Percentiles rank a stretch among this genome's conserved stretches.
Evolutionary conservation across 225 moss, liverwort and hornwort species (phyloP).

Genomic region (Straminergon stramineum): DNA sequence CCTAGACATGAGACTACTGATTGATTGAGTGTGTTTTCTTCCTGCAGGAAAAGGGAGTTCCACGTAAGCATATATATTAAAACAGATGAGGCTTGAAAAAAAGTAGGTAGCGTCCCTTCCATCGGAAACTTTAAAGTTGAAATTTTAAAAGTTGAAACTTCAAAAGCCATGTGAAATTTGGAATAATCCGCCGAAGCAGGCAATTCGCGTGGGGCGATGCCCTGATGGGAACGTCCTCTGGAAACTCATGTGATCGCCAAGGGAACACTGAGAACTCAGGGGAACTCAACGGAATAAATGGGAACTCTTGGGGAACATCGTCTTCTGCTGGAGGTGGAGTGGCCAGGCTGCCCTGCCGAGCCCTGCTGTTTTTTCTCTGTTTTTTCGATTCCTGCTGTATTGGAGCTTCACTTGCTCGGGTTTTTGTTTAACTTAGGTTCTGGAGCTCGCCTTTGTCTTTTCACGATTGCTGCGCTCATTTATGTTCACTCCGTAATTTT

Average conservation of each 20-base stretch:
- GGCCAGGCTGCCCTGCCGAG: constrained; percentile 4
- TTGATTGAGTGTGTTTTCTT: neutral
- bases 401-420: neutral
- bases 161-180: neutral
- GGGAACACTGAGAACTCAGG: neutral
- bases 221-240: neutral
- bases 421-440: neutral
- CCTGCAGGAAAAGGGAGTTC: neutral
- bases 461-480: too few relatives aligned
- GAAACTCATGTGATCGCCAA: neutral
- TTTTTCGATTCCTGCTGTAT: neutral
- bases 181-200: neutral
- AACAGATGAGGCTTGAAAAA: neutral
- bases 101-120: neutral
- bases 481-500: neutral
- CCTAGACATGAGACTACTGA: neutral
- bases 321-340: constrained; percentile 8
- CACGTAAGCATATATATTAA: neutral
- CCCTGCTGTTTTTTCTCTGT: neutral
- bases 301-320: too few relatives aligned
- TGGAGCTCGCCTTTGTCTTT: neutral
- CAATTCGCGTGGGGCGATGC: neutral
- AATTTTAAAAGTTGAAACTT: neutral
- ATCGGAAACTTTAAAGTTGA: neutral
- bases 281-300: too few relatives aligned